Base-by-base conservation (phyloP, 805 yeast genomes). In the Barnettozyma botsteinii region DNA sequence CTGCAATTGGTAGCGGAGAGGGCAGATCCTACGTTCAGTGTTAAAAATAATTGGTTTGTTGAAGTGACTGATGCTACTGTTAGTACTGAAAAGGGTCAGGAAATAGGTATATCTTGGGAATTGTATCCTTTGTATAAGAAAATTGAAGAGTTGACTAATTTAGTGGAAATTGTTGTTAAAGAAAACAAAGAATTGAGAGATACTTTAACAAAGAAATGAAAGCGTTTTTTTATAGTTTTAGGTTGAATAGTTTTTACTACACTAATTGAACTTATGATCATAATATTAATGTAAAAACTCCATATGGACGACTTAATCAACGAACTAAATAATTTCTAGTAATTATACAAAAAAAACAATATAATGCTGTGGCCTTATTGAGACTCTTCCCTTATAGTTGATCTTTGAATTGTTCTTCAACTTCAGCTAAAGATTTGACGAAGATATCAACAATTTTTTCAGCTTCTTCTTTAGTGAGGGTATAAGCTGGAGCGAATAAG, bases 1-100 rank as follows among this genome's bases (percentile, higher is more conserved):
- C 59, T 62, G 9, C 93, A 84, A 54, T 63, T 69, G 24, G 66
- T 69, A 22, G 89, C 88, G 1, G 93, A 85, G 55, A 56, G 57
- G 7, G 72, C 67, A 29, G 95, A 86, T 57, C 85, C 87, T 0
- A 76, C 76, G 42, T 84, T 85, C 55, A 57, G 68, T n/a, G 72
- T 73, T 8, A 66, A 72, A 29, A 65, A 69, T 31, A 52, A 61
- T 15, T 86, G 88, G 79, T 66, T 64, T 18, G 48, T 55, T 12
- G 69, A 69, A 21, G 73, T 85, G 20, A 68, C 69, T 10, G 49
- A 57, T 6, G 67, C 69, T 5, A 74, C 71, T 7, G 85, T 85
- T 37, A 85, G 85, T 3, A 77, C 81, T 5, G 67, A 66, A 20
- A 62, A 67, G 38, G 85, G 85, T 26, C 69, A 65, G 41, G 60